Conservation (phyloP, 331 rosid species). For the Quercus lobata region DNA sequence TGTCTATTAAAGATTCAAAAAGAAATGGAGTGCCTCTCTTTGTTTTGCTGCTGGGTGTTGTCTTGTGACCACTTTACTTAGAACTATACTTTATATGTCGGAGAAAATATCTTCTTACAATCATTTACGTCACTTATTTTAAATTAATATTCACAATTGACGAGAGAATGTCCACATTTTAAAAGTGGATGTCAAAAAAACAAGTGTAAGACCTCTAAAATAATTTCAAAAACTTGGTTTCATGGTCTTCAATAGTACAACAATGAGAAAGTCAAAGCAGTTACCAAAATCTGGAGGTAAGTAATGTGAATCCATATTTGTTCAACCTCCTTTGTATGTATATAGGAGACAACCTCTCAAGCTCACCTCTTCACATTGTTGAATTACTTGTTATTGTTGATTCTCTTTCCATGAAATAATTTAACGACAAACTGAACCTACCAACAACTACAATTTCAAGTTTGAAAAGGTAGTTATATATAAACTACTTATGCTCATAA, state of each 20-base stretch:
- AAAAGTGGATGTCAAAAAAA: too few relatives aligned
- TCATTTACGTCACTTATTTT: too few relatives aligned
- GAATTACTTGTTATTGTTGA: not conserved
- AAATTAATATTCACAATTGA: too few relatives aligned
- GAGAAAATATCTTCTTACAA: too few relatives aligned
- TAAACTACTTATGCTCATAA: not conserved
- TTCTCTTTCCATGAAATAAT: not conserved
- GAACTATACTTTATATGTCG: too few relatives aligned
- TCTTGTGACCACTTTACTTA: too few relatives aligned
- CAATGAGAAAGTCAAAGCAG: slow-evolving; percentile 20
- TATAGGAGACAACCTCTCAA: not conserved
- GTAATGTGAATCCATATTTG: slow-evolving; percentile 27
- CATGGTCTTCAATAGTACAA: slow-evolving; percentile 10
- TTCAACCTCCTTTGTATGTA: slow-evolving; percentile 17
- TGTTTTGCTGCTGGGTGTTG: too few relatives aligned
- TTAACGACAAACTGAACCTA: not conserved
- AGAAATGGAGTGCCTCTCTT: too few relatives aligned
- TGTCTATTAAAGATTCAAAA: too few relatives aligned
- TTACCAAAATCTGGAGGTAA: slow-evolving; percentile 21
- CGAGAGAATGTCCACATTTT: too few relatives aligned
- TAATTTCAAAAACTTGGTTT: not conserved
- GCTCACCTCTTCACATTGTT: not conserved
- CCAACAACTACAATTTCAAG: not conserved
- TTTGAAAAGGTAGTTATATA: not conserved
- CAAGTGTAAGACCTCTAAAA: too few relatives aligned